Conservation (phyloP, 176 grass and related monocot species). For the Triticum dicoccoides region DNA sequence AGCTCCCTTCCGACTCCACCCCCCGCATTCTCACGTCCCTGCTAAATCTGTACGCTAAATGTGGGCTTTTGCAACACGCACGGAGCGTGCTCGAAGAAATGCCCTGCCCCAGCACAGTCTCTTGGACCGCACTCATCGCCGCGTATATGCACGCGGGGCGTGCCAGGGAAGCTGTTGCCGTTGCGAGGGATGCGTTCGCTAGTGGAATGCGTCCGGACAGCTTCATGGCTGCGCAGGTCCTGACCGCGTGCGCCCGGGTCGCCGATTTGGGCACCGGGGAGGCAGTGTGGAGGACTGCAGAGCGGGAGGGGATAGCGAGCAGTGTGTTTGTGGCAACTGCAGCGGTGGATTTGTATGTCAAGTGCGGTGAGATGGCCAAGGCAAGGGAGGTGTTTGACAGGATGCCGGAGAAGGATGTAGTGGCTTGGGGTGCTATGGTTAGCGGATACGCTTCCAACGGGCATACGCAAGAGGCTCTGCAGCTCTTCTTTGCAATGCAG, state of each 20-base stretch:
- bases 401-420: constrained; percentile 41
- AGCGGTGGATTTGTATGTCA: constrained; percentile 45
- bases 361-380: constrained; percentile 50
- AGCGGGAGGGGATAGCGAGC: constrained; percentile 13
- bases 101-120: constrained; percentile 25
- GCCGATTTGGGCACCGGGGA: constrained; percentile 43
- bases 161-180: background rate
- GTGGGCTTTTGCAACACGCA: constrained; percentile 18
- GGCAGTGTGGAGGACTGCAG: constrained; percentile 11
- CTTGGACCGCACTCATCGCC: constrained; percentile 58
- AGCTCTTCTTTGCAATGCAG: constrained; percentile 55
- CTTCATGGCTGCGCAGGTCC: constrained; percentile 28
- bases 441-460: constrained; percentile 49
- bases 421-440: constrained; percentile 59
- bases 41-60: constrained; percentile 42
- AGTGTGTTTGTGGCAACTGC: constrained; percentile 50
- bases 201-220: constrained; percentile 37
- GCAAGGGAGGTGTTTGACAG: constrained; percentile 48
- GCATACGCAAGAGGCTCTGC: constrained; percentile 40
- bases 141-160: constrained; percentile 33
- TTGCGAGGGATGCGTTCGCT: constrained; percentile 10
- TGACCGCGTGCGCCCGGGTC: constrained; percentile 35
- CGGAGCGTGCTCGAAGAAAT: constrained; percentile 65
- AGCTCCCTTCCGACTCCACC: constrained; percentile 35
- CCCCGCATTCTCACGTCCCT: constrained; percentile 48